These are phyloP conservation scores for Mycosphaerelloides madeirae DNA, from an alignment of 2,329 filamentous ascomycete genomes.

Conservation along the genomic window DNA sequence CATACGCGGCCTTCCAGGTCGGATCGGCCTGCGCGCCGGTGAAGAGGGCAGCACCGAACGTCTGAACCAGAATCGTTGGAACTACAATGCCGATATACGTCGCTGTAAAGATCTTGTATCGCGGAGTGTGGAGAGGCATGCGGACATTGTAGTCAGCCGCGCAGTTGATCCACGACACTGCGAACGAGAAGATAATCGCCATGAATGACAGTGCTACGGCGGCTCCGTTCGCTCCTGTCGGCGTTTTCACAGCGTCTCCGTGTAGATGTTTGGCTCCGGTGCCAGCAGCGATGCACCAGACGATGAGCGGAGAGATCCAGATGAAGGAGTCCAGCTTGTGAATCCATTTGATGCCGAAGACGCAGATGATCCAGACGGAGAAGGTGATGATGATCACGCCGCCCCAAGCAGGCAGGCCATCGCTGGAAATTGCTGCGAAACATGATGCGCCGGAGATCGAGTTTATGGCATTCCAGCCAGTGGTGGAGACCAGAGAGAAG, in stretches of 20 bases:
- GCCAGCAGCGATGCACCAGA: constrained; percentile 12
- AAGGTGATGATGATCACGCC: constrained; percentile 14
- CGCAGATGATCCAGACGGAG: constrained; percentile 10
- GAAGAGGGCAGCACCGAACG: constrained; percentile 10
- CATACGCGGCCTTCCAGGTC: constrained; percentile 9
- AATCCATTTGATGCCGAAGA: constrained; percentile 12
- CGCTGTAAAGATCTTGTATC: constrained; percentile 10
- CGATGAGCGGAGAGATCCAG: constrained; percentile 10
- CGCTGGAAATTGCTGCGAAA: constrained; percentile 7
- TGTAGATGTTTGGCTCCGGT: constrained; percentile 9
- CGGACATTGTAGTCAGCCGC: constrained; percentile 15
- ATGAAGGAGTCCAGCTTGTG: constrained; percentile 10
- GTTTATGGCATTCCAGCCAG: constrained; percentile 10
- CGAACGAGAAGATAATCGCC: constrained; percentile 13
- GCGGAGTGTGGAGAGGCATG: constrained; percentile 11
- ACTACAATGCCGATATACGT: constrained; percentile 13
- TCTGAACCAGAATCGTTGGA: constrained; percentile 12
- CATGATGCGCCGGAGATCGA: constrained; percentile 13
- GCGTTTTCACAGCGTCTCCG: constrained; percentile 7
- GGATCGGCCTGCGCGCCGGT: constrained; percentile 6
- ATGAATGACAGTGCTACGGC: constrained; percentile 13
- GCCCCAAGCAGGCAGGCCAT: constrained; percentile 9
- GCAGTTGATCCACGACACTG: constrained; percentile 15
- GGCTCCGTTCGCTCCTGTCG: constrained; percentile 10
- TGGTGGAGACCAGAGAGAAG: constrained; percentile 11